phyloP scores from a whole-genome alignment of 176 grass and related monocot genomes.

The Metroxylon sagu region DNA sequence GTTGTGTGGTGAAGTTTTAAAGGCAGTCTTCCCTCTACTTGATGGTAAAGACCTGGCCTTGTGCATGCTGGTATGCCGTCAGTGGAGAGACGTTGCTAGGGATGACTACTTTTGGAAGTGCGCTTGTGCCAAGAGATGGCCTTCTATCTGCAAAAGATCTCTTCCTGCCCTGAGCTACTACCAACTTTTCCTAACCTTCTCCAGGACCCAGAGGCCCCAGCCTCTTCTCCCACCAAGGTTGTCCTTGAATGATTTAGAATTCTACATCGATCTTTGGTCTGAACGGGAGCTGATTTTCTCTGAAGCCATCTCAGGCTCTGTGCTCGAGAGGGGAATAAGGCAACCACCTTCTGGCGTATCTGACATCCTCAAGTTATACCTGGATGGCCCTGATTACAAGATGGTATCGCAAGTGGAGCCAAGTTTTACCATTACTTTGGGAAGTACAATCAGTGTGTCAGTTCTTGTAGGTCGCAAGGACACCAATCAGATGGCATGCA shows the following conservation, averaged over 20 bases:
- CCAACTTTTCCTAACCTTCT: constrained; percentile 3
- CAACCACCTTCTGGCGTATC: constrained; percentile 6
- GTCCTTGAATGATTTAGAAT: constrained; percentile 1
- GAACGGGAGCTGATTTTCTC: neutral
- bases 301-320: neutral
- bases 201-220: neutral
- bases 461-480: constrained; percentile 10
- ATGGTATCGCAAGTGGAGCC: constrained; percentile 11
- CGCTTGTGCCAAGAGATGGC: constrained; percentile 9
- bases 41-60: constrained; percentile 4
- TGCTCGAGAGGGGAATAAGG: neutral
- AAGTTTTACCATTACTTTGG: neutral
- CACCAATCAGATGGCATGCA: constrained; percentile 8
- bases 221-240: neutral
- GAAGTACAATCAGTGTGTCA: neutral
- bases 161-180: neutral
- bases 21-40: constrained; percentile 3
- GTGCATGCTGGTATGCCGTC: constrained; percentile 9
- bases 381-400: constrained; percentile 1
- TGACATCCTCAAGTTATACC: neutral
- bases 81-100: constrained; percentile 6
- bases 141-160: constrained; percentile 4
- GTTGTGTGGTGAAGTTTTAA: neutral
- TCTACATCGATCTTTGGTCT: constrained; percentile 8
- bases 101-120: constrained; percentile 11